Evolutionary conservation across 176 grass and related monocot species (phyloP), one percentile per base, ranked within the genome.

Genomic region (Otatea glauca): DNA sequence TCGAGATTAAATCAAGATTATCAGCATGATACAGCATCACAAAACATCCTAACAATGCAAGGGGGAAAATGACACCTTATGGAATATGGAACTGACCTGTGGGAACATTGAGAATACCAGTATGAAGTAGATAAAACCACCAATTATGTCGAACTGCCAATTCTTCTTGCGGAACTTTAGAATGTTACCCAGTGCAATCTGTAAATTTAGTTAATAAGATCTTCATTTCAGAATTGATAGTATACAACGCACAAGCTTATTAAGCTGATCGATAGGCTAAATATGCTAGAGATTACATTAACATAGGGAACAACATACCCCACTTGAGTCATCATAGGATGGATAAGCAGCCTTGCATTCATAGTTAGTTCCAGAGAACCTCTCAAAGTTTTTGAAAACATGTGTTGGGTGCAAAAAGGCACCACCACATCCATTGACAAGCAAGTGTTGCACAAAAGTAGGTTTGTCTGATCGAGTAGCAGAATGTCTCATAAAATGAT

Each of bases 81-180:
- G 15, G 49, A 72, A 74, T 81, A 81, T 80, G 23, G 24, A 67
- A 77, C 86, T 85, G 65, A 94, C 95, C 92, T 93, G 92, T 13
- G 91, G 91, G 72, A 98, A 98, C 92, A 97, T 89, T 69, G 95
- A 97, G 77, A 94, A 94, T 27, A 93, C 95, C 76, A 97, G 75
- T 88, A 97, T 86, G 69, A 97, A 97, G 92, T 97, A 97, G 72
- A 97, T 97, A 86, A 97, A 89, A 86, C 95, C 95, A 72, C 95
- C 92, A 83, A 97, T 97, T 80, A 81, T 90, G 72, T 97, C 95
- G 69, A 97, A 97, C 82, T 97, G 95, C 95, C 95, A 97, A 77
- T 97, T 97, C 90, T 97, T 97, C 86, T 93, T 94, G 35, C 95
- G 87, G 55, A 98, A 98, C 74, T 98, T 98, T 49, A 98, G 70